Conservation (phyloP, 1,284 basidiomycete genomes). For the Afroboletus lepidellus region DNA sequence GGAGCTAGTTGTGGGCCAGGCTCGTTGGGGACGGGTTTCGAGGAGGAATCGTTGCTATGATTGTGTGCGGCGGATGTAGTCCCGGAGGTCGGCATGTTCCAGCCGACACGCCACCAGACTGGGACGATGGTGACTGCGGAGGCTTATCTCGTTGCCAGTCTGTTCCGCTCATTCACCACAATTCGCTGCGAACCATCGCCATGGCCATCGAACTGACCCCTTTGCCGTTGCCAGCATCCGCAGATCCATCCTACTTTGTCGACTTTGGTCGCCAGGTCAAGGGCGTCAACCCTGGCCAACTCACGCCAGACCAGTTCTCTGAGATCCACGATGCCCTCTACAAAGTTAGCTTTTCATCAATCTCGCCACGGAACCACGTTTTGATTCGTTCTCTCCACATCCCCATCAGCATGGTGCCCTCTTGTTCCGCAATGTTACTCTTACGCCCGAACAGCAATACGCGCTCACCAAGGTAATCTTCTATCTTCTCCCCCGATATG, state of each 20-base stretch:
- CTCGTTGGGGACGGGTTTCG: too few relatives aligned
- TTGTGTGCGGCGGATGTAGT: neutral
- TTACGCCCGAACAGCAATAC: slow-evolving; percentile 83
- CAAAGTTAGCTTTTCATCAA: slow-evolving; percentile 45
- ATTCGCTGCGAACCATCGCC: slow-evolving; percentile 16
- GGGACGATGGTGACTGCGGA: too few relatives aligned
- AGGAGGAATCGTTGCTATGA: too few relatives aligned
- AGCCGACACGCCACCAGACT: neutral
- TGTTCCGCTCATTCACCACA: neutral
- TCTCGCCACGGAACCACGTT: neutral
- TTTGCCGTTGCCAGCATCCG: slow-evolving; percentile 54
- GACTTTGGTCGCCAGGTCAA: slow-evolving; percentile 67
- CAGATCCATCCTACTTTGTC: slow-evolving; percentile 54
- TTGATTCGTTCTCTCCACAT: neutral
- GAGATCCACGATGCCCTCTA: slow-evolving; percentile 65
- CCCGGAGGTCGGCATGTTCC: neutral
- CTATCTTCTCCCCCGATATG: neutral
- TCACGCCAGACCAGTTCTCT: slow-evolving; percentile 53
- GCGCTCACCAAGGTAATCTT: slow-evolving; percentile 31
- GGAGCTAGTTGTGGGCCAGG: neutral
- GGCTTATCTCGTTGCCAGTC: neutral
- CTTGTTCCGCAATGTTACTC: slow-evolving; percentile 66
- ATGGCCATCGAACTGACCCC: slow-evolving; percentile 60
- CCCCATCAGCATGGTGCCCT: slow-evolving; percentile 63
- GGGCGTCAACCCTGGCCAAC: slow-evolving; percentile 57